These are phyloP conservation scores for Talaromyces albobiverticillius DNA, from an alignment of 2,329 filamentous ascomycete species.

Conservation along the genomic window DNA sequence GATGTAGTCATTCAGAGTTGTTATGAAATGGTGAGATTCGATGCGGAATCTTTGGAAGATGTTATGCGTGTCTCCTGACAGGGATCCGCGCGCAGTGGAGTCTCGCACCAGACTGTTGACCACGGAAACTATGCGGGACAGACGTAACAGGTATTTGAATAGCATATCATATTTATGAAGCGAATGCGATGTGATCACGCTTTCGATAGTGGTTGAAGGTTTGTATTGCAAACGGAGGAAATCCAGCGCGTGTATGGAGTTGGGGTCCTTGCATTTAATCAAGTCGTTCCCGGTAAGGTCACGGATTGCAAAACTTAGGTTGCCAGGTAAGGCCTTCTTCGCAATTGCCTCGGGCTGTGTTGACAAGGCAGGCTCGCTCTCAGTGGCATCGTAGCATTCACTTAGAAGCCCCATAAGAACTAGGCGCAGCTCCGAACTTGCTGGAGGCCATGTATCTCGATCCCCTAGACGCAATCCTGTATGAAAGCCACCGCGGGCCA, in stretches of 20 bases:
- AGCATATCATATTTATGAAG: conserved; percentile 80
- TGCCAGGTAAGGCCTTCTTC: conserved; percentile 57
- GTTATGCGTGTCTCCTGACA: conserved; percentile 37
- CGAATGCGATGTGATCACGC: conserved; percentile 68
- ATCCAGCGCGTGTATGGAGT: conserved; percentile 84
- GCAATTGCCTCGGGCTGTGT: conserved; percentile 19
- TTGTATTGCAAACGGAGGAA: conserved; percentile 87
- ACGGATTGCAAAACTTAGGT: conserved; percentile 79
- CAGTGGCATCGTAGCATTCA: conserved; percentile 62
- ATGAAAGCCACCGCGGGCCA: conserved; percentile 64
- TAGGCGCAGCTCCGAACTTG: conserved; percentile 86
- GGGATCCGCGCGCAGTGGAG: conserved; percentile 39
- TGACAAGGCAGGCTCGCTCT: conserved; percentile 17
- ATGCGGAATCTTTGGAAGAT: conserved; percentile 62
- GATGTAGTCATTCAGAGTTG: conserved; percentile 70
- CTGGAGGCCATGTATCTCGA: conserved; percentile 84
- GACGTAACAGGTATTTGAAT: conserved; percentile 74
- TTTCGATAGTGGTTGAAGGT: conserved; percentile 66
- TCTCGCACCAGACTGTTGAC: conserved; percentile 64
- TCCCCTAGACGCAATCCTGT: conserved; percentile 84
- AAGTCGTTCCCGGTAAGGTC: conserved; percentile 76
- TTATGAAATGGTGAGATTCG: conserved; percentile 77
- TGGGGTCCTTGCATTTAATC: conserved; percentile 75
- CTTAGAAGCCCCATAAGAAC: conserved; percentile 81
- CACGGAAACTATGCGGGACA: conserved; percentile 76